Base-by-base conservation (phyloP, 2,329 filamentous ascomycete genomes). In the Verticillium albo-atrum region DNA sequence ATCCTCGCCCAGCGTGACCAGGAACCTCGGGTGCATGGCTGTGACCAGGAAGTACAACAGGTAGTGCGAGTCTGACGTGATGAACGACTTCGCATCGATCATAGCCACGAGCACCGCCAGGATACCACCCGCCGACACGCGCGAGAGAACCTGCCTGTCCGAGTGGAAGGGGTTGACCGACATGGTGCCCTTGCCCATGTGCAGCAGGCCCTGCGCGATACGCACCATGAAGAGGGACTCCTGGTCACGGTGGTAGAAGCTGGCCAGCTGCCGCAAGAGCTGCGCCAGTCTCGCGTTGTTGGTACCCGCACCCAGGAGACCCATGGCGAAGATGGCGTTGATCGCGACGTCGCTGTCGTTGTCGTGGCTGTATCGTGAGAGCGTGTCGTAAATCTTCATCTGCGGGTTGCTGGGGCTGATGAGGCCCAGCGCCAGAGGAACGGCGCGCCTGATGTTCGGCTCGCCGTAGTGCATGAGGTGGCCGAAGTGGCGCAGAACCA, bases 401-500 rank as follows among this genome's bases (percentile, higher is more conserved):
- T 99, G 96, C 12, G 95, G 95, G 79, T 99, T 99, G 78, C 92
- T 97, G 14, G 96, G 92, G 77, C 91, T 97, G 71, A 99, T 89
- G 58, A 99, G 84, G 69, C 93, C 96, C 92, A 99, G 96, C 27
- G 95, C 95, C 58, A 99, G 82, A 35, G 95, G 95, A 30, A 99
- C 95, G 23, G 93, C 94, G 71, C 95, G 95, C 63, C 95, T 90
- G 68, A 99, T 99, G 73, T 99, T 98, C 71, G 93, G 84, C 74
- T 97, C 94, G 64, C 96, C 95, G 70, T 99, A 99, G 78, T 99
- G 95, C 95, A 99, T 99, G 62, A 99, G 82, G 74, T 99, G 95
- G 55, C 93, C 95, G 68, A 99, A 98, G 71, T 97, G 95, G 60
- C 95, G 89, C 47, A 99, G 83, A 12, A 98, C 93, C 95, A 99